Conservation (phyloP, 2,329 filamentous ascomycete species). For the Fusarium falciforme region DNA sequence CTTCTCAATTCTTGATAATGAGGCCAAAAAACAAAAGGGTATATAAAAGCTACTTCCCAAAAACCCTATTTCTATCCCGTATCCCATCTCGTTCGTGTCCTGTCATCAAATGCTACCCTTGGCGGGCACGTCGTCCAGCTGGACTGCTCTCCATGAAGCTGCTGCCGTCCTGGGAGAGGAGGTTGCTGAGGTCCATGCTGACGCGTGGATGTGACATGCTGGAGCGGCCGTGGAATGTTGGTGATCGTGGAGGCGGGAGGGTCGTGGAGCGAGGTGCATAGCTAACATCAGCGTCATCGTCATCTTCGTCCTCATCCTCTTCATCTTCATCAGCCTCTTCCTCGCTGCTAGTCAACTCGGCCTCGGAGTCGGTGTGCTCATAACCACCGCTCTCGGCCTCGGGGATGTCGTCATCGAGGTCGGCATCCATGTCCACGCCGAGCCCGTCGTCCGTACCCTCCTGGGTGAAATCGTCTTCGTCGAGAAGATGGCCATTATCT, state of each 20-base stretch:
- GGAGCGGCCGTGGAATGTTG: conserved; percentile 49
- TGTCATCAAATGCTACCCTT: conserved; percentile 32
- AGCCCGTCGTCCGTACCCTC: conserved; percentile 45
- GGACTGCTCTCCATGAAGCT: conserved; percentile 68
- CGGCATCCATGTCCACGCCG: conserved; percentile 68
- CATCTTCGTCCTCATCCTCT: conserved; percentile 46
- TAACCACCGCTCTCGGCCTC: conserved; percentile 74
- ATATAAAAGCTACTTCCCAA: conserved; percentile 35
- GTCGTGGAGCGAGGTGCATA: conserved; percentile 53
- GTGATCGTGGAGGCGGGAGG: conserved; percentile 51
- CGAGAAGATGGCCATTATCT: conserved; percentile 68
- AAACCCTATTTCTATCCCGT: conserved; percentile 8
- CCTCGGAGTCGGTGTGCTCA: conserved; percentile 83
- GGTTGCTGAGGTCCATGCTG: conserved; percentile 68
- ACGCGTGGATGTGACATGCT: conserved; percentile 47
- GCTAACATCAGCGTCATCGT: conserved; percentile 49
- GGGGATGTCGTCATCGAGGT: conserved; percentile 78
- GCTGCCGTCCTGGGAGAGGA: conserved; percentile 68
- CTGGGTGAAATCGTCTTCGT: conserved; percentile 69
- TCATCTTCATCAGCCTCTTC: conserved; percentile 50
- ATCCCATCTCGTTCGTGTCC: conserved; percentile 15
- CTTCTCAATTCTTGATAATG: conserved; percentile 27
- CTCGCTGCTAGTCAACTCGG: conserved; percentile 65
- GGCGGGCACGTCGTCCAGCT: conserved; percentile 53
- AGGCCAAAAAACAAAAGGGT: conserved; percentile 31